Base-by-base conservation (phyloP, 2,329 filamentous ascomycete species). In the Raffaelea ambrosiae region DNA sequence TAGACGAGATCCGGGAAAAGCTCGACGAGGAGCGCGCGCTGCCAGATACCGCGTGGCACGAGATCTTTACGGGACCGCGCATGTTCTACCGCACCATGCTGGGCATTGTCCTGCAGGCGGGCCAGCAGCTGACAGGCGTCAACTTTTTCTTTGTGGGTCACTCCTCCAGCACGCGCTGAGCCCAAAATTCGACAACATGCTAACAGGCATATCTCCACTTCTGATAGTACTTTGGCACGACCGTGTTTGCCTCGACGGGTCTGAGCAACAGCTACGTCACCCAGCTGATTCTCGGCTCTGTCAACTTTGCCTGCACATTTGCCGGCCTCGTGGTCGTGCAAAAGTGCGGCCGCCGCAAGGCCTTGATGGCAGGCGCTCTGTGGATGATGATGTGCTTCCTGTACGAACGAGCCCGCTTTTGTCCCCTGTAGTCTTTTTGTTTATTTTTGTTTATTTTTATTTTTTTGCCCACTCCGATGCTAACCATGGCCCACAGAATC, bases 321-420 rank as follows among this genome's bases (percentile, higher is more conserved):
- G 79, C 80, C 1, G 81, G 80, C 40, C 67, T 82, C 11, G 81
- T 70, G 53, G 69, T 78, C 50, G 75, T 84, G 47, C 82, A 86
- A 55, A 79, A 74, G 51, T 73, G 77, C 58, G 82, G 82, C 31
- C 79, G 82, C 36, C 77, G 82, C 22, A 73, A 74, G 2, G 65
- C 85, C 11, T 72, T 86, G 2, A 66, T 86, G 46, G 75, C 77
- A 64, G 81, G 82, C 43, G 81, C 79, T 40, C 60, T 81, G 41
- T 80, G 80, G 51, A 88, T 88, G 84, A 40, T 31, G 22, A 23
- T 49, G 29, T 74, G 67, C 47, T 52, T 76, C 43, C 18, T 38
- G 35, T 38, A n/a, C 5, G 35, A n/a, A n/a, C n/a, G n/a, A n/a
- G n/a, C n/a, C n/a, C n/a, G n/a, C n/a, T n/a, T n/a, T 74, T 69